Evolutionary conservation across 441 rosid species (phyloP).

Genomic region (Euphorbia neoarborescens): DNA sequence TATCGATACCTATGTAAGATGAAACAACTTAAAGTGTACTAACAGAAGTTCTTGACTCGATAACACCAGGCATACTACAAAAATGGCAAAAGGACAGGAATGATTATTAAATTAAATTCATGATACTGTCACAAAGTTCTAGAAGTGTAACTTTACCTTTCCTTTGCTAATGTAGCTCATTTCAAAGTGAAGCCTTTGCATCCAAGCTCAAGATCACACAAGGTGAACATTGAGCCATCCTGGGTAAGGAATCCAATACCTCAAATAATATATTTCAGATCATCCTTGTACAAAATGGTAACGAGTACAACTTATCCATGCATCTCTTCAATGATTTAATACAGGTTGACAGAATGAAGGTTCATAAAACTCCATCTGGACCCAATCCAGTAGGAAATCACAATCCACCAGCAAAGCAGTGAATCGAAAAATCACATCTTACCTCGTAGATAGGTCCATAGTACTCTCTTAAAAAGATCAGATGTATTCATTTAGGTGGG

Average conservation of each 20-base stretch:
- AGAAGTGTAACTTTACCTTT: neutral
- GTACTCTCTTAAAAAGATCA: conserved; percentile 6
- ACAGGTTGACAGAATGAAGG: conserved; percentile 43
- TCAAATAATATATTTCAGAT: conserved; percentile 1
- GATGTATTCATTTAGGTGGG: conserved; percentile 24
- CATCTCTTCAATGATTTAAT: conserved; percentile 19
- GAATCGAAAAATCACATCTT: conserved; percentile 24
- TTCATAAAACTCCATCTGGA: conserved; percentile 49
- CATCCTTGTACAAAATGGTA: neutral
- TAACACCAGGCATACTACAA: neutral
- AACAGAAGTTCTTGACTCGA: neutral
- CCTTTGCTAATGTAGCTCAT: conserved; percentile 30
- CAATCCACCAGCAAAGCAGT: conserved; percentile 43
- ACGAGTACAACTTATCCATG: neutral
- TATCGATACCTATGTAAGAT: neutral
- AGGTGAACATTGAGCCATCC: conserved; percentile 24
- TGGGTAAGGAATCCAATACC: conserved; percentile 34
- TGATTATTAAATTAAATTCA: neutral
- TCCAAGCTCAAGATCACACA: conserved; percentile 22
- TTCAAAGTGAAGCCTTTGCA: conserved; percentile 28
- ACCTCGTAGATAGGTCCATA: conserved; percentile 9
- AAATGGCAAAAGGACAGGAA: neutral
- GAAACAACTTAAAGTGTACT: neutral
- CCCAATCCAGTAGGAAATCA: conserved; percentile 61
- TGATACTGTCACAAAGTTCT: conserved; percentile 5